A percentile compares a stretch with the other conserved stretches of the same genome.
phyloP scores from a whole-genome alignment of 495 filamentous ascomycete species.

The Penicillium cosmopolitanum region DNA sequence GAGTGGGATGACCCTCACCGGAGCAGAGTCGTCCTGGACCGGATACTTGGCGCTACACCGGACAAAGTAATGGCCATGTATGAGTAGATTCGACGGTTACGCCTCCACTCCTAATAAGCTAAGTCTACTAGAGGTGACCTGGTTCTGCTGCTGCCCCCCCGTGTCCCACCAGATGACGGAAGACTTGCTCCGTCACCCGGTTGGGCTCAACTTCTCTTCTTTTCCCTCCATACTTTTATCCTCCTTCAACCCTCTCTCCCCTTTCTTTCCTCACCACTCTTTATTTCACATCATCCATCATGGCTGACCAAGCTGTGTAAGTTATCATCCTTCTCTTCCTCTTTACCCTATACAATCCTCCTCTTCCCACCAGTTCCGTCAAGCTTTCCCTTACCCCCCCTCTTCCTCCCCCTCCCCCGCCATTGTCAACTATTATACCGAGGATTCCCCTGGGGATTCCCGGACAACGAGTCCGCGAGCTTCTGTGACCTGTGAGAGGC shows the following conservation, averaged over 20 bases:
- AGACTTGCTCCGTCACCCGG: conserved; percentile 49
- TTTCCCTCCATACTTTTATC: conserved; percentile 21
- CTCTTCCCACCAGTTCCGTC: neutral
- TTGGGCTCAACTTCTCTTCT: conserved; percentile 26
- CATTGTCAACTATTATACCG: conserved; percentile 8
- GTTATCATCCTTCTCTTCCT: conserved; percentile 32
- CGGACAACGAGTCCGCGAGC: neutral
- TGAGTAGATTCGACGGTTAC: conserved; percentile 19
- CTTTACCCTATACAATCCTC: conserved; percentile 9
- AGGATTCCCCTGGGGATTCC: conserved; percentile 4
- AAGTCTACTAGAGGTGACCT: neutral
- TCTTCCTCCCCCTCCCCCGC: conserved; percentile 21
- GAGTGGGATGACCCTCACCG: conserved; percentile 40
- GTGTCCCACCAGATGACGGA: conserved; percentile 50
- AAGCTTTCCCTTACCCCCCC: neutral
- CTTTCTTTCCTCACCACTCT: conserved; percentile 17
- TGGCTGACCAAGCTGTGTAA: conserved; percentile 61
- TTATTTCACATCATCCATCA: conserved; percentile 29
- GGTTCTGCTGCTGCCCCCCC: neutral
- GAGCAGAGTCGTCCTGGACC: conserved; percentile 50
- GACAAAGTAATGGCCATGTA: conserved; percentile 13
- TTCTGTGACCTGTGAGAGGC: conserved; percentile 4
- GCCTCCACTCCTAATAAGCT: conserved; percentile 21
- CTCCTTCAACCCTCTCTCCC: conserved; percentile 18
- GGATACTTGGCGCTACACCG: conserved; percentile 34